Evolutionary conservation across 1,284 basidiomycete genomes (phyloP), one percentile per base, ranked within the genome.

Genomic region (Ustilago shanxiensis): DNA sequence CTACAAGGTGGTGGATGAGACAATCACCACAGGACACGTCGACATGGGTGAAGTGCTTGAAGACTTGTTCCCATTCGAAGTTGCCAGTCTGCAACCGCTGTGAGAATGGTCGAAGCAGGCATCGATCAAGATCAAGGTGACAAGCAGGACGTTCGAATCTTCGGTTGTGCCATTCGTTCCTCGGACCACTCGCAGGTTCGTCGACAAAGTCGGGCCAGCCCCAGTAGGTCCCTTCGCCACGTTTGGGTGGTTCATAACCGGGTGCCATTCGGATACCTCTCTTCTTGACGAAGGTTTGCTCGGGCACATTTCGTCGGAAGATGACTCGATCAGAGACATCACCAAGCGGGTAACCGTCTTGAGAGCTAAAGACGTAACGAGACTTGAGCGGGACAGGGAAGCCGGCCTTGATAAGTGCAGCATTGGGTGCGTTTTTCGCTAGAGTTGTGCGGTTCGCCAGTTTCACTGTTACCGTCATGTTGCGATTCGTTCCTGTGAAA

Each of bases 11-110:
- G 18, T 72, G 68, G 31, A 80, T 65, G 52, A 80, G 44, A 37
- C 79, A 80, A 45, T 80, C 79, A 29, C 79, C 79, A 50, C 79
- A 80, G 3, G 41, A 44, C 2, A 58, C 37, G 47, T 74, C 51
- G 16, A 50, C 54, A 41, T 66, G 73, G 13, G 70, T 53, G 22
- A 80, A 76, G 28, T 52, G 50, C 59, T 73, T 77, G 45, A 80
- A 80, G 2, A 80, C 64, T 3, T 64, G 14, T 18, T 76, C 68
- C 73, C 73, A 76, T 6, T n/a, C 53, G n/a, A 64, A 22, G 16
- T 49, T 35, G 18, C 60, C 60, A 4, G 31, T 37, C 16, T 51
- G 24, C 44, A 50, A 13, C 47, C 49, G 8, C 16, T 37, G 22
- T 1, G 14, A 10, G 14, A 70, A 72, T 2, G 55, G 59, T 39